Conservation (phyloP, 176 grass and related monocot genomes). For the Eragrostis nindensis region DNA sequence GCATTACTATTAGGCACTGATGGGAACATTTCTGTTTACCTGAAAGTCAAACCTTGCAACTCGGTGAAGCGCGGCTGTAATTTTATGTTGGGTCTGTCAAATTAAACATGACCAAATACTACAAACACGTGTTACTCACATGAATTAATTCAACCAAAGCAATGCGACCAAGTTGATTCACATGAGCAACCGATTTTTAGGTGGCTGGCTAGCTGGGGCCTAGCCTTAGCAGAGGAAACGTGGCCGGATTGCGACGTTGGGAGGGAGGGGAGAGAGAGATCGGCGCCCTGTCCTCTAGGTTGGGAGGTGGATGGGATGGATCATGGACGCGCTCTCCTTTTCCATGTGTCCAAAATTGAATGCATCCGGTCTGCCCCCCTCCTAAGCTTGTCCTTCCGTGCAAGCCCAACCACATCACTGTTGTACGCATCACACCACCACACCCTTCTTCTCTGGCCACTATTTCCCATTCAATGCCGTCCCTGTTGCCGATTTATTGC, state of each 20-base stretch:
- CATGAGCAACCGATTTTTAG: not conserved
- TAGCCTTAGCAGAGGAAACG: not conserved
- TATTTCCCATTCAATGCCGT: constrained; percentile 73
- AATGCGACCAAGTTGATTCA: not conserved
- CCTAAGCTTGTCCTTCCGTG: not conserved
- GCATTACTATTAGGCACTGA: no score
- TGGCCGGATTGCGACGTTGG: constrained; percentile 1
- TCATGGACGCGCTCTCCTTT: not conserved
- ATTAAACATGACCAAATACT: no score
- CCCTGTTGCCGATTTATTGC: constrained; percentile 64
- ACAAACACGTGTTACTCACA: not conserved
- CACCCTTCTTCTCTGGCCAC: constrained; percentile 62
- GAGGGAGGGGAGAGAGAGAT: not conserved
- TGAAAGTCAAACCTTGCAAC: no score
- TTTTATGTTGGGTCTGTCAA: not conserved
- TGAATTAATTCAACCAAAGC: constrained; percentile 11
- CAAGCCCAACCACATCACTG: constrained; percentile 64
- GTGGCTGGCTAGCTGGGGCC: not conserved
- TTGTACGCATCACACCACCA: constrained; percentile 55
- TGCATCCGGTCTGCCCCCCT: not conserved
- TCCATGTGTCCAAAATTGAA: constrained; percentile 31
- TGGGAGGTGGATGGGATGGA: constrained; percentile 1
- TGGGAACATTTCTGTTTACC: no score
- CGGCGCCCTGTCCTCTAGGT: not conserved
- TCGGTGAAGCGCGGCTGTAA: not conserved